Evolutionary conservation across 352 stramenopile species (phyloP).

Genomic region (Pythium volutum): DNA sequence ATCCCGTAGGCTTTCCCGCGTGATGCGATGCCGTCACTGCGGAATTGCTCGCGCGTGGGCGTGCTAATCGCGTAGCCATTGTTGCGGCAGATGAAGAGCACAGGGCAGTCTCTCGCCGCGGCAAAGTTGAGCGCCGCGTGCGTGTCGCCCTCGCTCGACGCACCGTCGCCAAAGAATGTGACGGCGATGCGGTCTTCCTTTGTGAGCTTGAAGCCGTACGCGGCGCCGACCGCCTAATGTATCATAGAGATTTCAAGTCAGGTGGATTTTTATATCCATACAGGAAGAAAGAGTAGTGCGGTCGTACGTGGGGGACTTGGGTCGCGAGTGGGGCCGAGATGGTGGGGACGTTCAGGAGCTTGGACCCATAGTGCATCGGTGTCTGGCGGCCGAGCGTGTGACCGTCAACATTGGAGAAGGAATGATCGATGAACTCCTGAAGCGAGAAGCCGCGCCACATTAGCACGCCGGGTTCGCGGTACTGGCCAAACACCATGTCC

Average conservation of each 20-base stretch:
- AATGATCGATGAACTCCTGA: constrained; percentile 96
- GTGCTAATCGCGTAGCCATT: constrained; percentile 99
- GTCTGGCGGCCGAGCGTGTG: constrained; percentile 97
- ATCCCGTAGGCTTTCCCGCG: constrained; percentile 96
- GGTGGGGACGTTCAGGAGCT: constrained; percentile 95
- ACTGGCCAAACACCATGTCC: constrained; percentile 98
- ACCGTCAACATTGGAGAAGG: constrained; percentile 95
- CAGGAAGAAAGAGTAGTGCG: too few species aligned
- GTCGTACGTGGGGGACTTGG: constrained; percentile 93
- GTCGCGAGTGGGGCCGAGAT: constrained; percentile 97
- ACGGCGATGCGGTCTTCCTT: constrained; percentile 90
- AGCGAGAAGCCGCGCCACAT: constrained; percentile 98
- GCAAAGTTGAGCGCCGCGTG: constrained; percentile 97
- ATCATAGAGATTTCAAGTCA: too few species aligned
- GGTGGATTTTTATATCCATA: too few species aligned
- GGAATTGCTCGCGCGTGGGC: constrained; percentile 94
- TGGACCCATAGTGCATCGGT: constrained; percentile 97
- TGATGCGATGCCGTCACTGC: constrained; percentile 95
- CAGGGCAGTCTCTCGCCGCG: constrained; percentile 92
- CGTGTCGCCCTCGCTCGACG: constrained; percentile 97
- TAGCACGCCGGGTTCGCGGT: constrained; percentile 95
- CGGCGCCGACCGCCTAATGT: constrained; percentile 92
- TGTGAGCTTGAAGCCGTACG: constrained; percentile 95
- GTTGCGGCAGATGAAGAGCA: constrained; percentile 98
- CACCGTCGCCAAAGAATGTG: constrained; percentile 97